Conservation (phyloP, 192 early-diverging fungal species). For the Gonapodya prolifera region DNA sequence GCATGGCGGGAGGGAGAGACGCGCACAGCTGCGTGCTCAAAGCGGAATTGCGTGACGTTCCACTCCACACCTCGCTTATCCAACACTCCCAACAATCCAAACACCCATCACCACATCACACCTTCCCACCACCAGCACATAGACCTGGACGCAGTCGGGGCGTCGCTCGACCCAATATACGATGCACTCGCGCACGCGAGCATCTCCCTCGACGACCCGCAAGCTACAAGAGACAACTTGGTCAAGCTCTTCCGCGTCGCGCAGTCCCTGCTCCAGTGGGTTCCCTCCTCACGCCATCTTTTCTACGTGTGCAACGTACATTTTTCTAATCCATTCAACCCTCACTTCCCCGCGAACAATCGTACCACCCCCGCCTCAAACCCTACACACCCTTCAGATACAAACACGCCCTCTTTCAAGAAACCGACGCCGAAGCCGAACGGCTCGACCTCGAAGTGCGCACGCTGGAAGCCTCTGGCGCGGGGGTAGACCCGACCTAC, state of each 20-base stretch:
- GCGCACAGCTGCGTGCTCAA: no score
- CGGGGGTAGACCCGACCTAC: neutral
- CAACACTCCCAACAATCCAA: no score
- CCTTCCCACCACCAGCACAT: neutral
- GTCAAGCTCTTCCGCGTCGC: neutral
- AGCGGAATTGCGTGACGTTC: no score
- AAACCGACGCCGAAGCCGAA: neutral
- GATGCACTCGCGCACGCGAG: neutral
- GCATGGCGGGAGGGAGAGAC: no score
- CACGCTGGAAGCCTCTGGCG: neutral
- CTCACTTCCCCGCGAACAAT: neutral
- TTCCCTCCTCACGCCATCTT: neutral
- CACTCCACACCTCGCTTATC: no score
- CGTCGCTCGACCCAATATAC: neutral
- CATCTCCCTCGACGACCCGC: neutral
- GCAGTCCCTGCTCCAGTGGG: neutral
- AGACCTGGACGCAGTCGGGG: neutral
- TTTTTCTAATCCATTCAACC: no score
- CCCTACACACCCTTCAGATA: neutral
- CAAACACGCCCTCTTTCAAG: neutral
- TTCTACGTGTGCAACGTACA: no score
- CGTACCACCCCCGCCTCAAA: neutral
- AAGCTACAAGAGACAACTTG: neutral
- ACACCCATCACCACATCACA: no score
- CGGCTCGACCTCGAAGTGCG: neutral